A percentile compares a stretch with the other conserved stretches of the same genome.
Evolutionary conservation across 768 basidiomycete species (phyloP).

Genomic region (Psilocybe subaeruginosa): DNA sequence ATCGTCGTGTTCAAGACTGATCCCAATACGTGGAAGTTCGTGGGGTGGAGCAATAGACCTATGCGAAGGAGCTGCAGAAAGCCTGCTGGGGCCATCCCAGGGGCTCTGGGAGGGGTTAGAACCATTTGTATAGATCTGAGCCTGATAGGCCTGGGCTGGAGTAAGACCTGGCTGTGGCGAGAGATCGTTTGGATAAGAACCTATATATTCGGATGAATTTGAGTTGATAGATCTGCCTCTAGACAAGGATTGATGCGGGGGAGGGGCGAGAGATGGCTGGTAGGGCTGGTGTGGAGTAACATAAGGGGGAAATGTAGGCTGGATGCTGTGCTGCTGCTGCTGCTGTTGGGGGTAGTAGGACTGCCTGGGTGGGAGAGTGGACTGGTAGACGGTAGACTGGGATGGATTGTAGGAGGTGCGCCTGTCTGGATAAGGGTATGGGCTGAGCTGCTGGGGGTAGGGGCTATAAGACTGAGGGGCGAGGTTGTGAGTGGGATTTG

Average conservation of each 20-base stretch:
- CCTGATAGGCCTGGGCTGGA: slow-evolving; percentile 81
- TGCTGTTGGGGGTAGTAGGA: slow-evolving; percentile 24
- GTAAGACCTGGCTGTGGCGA: slow-evolving; percentile 57
- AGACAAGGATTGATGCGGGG: slow-evolving; percentile 35
- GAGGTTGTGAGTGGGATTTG: slow-evolving; percentile 30
- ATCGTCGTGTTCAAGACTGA: slow-evolving; percentile 56
- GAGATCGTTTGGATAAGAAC: slow-evolving; percentile 50
- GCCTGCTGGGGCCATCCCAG: slow-evolving; percentile 30
- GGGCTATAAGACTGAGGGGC: slow-evolving; percentile 26
- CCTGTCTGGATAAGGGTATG: slow-evolving; percentile 47
- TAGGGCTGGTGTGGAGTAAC: slow-evolving; percentile 24
- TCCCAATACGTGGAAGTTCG: slow-evolving; percentile 39
- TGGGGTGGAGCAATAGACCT: slow-evolving; percentile 19
- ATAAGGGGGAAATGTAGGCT: slow-evolving; percentile 42
- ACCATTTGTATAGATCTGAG: slow-evolving; percentile 63
- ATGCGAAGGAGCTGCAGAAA: slow-evolving; percentile 30
- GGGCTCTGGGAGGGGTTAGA: slow-evolving; percentile 27
- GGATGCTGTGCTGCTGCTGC: slow-evolving; percentile 33
- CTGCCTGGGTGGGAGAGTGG: slow-evolving; percentile 9
- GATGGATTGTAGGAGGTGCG: slow-evolving; percentile 49
- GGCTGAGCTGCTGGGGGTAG: slow-evolving; percentile 28
- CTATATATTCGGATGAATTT: slow-evolving; percentile 47
- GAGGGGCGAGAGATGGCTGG: slow-evolving; percentile 39
- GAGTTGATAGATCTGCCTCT: slow-evolving; percentile 57
- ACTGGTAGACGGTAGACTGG: slow-evolving; percentile 25